Conservation (phyloP, 2,329 filamentous ascomycete genomes). For the Remersonia thermophila region DNA sequence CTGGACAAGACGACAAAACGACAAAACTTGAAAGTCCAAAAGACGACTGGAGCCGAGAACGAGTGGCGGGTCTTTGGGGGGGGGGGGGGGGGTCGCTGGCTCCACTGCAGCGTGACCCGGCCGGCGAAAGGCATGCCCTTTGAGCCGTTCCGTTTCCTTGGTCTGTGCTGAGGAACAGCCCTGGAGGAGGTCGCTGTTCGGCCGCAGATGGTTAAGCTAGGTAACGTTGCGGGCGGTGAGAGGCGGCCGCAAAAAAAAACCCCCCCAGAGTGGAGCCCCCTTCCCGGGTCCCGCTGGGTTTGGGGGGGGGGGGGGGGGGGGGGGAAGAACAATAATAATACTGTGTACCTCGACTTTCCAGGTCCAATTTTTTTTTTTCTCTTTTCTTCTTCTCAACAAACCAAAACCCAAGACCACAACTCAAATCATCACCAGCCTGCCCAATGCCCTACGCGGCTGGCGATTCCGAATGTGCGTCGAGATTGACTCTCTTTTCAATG, state of each 20-base stretch:
- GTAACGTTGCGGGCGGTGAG: slow-evolving; percentile 18
- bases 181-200: too few relatives aligned
- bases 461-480: slow-evolving; percentile 45
- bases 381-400: slow-evolving; percentile 14
- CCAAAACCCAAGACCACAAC: slow-evolving; percentile 23
- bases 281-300: too few relatives aligned
- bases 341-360: too few relatives aligned
- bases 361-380: slow-evolving; percentile 8
- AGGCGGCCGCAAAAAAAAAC: slow-evolving; percentile 8
- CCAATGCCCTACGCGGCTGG: slow-evolving; percentile 30
- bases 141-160: slow-evolving; percentile 2
- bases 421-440: slow-evolving; percentile 27
- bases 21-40: slow-evolving; percentile 17
- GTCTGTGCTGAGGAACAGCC: slow-evolving; percentile 7
- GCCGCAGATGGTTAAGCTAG: too few relatives aligned
- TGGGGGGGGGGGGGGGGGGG: too few relatives aligned
- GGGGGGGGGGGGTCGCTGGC: too few relatives aligned
- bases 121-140: too few relatives aligned
- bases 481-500: slow-evolving; percentile 33
- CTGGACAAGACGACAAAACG: slow-evolving; percentile 15
- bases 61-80: slow-evolving; percentile 19
- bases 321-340: too few relatives aligned
- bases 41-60: not conserved
- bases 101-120: slow-evolving; percentile 13
- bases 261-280: too few relatives aligned